These are phyloP conservation scores for Penicillium bialowiezense DNA, from an alignment of 495 filamentous ascomycete genomes.

Conservation along the genomic window DNA sequence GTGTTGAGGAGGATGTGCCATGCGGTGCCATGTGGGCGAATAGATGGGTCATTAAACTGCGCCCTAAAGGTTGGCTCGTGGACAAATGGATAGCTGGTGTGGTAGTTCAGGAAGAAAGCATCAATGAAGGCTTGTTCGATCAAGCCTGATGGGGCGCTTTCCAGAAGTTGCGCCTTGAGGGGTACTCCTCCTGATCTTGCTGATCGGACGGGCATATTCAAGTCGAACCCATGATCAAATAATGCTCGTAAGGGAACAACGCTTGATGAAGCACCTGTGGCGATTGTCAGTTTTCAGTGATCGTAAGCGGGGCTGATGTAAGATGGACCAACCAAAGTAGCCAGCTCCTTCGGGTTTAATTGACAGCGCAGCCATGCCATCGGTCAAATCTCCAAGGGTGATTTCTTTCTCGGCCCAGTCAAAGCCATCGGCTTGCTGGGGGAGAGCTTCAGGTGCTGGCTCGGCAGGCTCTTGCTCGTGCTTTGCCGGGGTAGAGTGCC, in stretches of 20 bases:
- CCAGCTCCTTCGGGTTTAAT: slow-evolving; percentile 49
- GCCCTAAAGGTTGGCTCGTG: slow-evolving; percentile 55
- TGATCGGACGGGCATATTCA: slow-evolving; percentile 39
- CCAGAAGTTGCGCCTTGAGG: slow-evolving; percentile 40
- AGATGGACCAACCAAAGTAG: slow-evolving; percentile 41
- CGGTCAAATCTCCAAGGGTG: slow-evolving; percentile 42
- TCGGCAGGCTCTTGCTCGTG: slow-evolving; percentile 37
- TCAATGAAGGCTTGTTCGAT: slow-evolving; percentile 49
- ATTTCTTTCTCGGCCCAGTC: slow-evolving; percentile 51
- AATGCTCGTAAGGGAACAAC: slow-evolving; percentile 45
- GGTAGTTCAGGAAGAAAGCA: slow-evolving; percentile 52
- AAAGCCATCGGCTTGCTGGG: slow-evolving; percentile 50
- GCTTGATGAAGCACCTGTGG: slow-evolving; percentile 42
- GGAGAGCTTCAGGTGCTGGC: slow-evolving; percentile 43
- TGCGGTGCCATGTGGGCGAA: slow-evolving; percentile 46
- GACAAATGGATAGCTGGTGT: slow-evolving; percentile 53
- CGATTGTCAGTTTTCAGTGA: slow-evolving; percentile 12
- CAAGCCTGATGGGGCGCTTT: slow-evolving; percentile 41
- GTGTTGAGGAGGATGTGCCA: slow-evolving; percentile 54
- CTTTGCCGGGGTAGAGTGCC: slow-evolving; percentile 38
- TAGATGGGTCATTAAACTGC: slow-evolving; percentile 50
- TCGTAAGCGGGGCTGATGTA: not conserved
- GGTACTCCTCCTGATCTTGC: slow-evolving; percentile 33
- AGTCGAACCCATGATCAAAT: slow-evolving; percentile 45
- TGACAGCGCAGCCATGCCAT: slow-evolving; percentile 53